A percentile compares a stretch with the other conserved stretches of the same genome.
These are phyloP conservation scores for Fusarium beomiforme DNA, from an alignment of 2,329 filamentous ascomycete genomes.

Conservation along the genomic window DNA sequence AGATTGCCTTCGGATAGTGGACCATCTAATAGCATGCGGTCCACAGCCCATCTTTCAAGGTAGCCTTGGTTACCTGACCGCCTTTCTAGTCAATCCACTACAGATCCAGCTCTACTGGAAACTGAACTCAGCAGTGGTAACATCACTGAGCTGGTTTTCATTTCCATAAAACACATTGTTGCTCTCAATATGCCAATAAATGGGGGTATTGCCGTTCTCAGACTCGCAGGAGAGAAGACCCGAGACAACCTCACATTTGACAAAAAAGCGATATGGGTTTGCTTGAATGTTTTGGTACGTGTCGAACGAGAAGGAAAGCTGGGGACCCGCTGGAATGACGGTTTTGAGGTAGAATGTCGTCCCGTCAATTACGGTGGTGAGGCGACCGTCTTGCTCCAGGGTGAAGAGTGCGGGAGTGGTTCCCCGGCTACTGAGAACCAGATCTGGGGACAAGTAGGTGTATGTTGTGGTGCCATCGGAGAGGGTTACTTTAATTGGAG, in stretches of 20 bases:
- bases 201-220: background rate
- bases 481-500: background rate
- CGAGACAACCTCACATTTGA: background rate
- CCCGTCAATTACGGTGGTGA: background rate
- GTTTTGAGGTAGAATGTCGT: background rate
- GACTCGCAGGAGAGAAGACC: background rate
- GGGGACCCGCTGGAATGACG: background rate
- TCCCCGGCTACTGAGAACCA: background rate
- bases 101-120: background rate
- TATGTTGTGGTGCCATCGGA: background rate
- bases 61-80: background rate
- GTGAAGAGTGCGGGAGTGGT: background rate
- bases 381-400: background rate
- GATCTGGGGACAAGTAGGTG: background rate
- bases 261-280: background rate
- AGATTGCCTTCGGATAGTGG: no score
- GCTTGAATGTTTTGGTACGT: background rate
- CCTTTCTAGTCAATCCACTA: rapidly evolving
- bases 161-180: background rate
- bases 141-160: background rate
- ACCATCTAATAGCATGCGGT: no score
- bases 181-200: background rate
- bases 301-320: background rate
- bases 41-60: no score
- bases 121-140: background rate